These are phyloP conservation scores for Ogataea glucozyma DNA, from an alignment of 805 yeast species.

Conservation along the genomic window DNA sequence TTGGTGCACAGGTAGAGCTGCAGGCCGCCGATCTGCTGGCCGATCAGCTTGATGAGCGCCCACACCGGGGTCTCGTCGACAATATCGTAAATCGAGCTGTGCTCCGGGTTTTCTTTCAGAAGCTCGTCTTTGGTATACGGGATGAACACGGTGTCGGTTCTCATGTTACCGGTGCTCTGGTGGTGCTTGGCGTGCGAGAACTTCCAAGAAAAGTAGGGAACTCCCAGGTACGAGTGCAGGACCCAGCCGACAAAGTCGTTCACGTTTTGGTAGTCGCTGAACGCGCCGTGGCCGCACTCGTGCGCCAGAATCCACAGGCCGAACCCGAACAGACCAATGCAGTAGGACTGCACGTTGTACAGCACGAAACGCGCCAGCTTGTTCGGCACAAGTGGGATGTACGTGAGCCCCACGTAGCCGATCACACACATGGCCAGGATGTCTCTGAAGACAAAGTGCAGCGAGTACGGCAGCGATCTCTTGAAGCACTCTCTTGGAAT, in stretches of 20 bases:
- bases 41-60: conserved; percentile 42
- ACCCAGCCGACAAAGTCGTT: conserved; percentile 64
- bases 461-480: conserved; percentile 49
- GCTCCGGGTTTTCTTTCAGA: conserved; percentile 35
- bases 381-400: conserved; percentile 44
- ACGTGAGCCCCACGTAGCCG: conserved; percentile 44
- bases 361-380: conserved; percentile 39
- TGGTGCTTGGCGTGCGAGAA: conserved; percentile 62
- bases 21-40: conserved; percentile 61
- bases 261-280: conserved; percentile 52
- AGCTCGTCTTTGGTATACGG: conserved; percentile 54
- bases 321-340: conserved; percentile 51
- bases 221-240: conserved; percentile 55
- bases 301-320: conserved; percentile 66
- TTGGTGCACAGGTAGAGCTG: conserved; percentile 50
- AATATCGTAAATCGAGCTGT: conserved; percentile 42
- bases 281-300: conserved; percentile 67
- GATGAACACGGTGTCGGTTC: conserved; percentile 60
- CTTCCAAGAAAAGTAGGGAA: conserved; percentile 66
- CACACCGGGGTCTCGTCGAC: conserved; percentile 57
- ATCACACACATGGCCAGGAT: conserved; percentile 43
- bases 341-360: conserved; percentile 43
- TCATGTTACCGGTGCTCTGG: conserved; percentile 61
- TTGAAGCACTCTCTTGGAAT: conserved; percentile 65
- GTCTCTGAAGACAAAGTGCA: conserved; percentile 56